Evolutionary conservation across 2,329 filamentous ascomycete genomes (phyloP).

Genomic region (Epichloe gansuensis): DNA sequence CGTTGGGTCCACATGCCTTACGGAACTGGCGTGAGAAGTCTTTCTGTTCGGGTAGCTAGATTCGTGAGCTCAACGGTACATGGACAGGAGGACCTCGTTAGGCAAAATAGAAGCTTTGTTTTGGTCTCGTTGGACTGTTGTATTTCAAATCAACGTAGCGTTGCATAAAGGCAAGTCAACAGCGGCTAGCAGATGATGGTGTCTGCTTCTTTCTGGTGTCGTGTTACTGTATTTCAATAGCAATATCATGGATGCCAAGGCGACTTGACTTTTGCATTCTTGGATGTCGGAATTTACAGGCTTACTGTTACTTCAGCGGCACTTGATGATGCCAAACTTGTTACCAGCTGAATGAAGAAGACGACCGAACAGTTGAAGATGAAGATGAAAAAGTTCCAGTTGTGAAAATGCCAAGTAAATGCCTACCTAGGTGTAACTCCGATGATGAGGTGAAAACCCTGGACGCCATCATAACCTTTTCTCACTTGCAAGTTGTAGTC

Average conservation of each 20-base stretch:
- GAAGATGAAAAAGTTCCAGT: background rate
- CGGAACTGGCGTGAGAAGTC: background rate
- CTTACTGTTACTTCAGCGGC: background rate
- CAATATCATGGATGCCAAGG: constrained; percentile 2
- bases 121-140: background rate
- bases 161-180: background rate
- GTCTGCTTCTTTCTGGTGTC: background rate
- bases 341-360: background rate
- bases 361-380: background rate
- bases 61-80: no score
- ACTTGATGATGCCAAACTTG: background rate
- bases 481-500: background rate
- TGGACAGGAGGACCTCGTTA: background rate
- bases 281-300: background rate
- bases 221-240: background rate
- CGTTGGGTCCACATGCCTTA: background rate
- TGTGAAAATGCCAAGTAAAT: no score
- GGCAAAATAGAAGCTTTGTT: background rate
- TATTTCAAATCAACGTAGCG: background rate
- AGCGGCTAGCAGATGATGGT: background rate
- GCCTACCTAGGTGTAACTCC: no score
- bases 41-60: background rate
- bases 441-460: no score
- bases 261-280: background rate
- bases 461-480: background rate